Evolutionary conservation across 2,329 filamentous ascomycete species (phyloP).

Genomic region (Dendryphion nanum): DNA sequence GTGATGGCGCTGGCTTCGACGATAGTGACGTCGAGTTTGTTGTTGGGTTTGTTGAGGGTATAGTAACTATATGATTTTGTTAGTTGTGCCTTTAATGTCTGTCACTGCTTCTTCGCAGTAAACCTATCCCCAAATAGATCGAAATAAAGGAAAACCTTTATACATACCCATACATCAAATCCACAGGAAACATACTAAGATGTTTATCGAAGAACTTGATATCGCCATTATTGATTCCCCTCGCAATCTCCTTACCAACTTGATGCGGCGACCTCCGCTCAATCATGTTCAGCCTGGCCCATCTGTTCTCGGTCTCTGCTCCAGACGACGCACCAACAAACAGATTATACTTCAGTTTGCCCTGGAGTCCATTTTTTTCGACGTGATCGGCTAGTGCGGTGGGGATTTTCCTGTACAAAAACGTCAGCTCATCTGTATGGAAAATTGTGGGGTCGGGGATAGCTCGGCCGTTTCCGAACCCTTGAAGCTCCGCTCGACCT

Average conservation of each 20-base stretch:
- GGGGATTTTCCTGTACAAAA: slow-evolving; percentile 67
- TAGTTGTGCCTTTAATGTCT: too few species aligned
- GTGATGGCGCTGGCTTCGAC: slow-evolving; percentile 86
- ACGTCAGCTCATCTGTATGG: neutral
- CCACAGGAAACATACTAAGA: slow-evolving; percentile 85
- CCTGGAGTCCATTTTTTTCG: slow-evolving; percentile 80
- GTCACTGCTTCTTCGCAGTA: too few species aligned
- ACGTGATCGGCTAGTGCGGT: slow-evolving; percentile 84
- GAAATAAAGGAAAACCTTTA: slow-evolving; percentile 12
- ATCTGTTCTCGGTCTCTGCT: slow-evolving; percentile 86
- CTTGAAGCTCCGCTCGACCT: slow-evolving; percentile 1
- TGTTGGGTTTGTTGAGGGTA: slow-evolving; percentile 73
- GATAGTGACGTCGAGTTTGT: slow-evolving; percentile 77
- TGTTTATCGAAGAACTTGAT: slow-evolving; percentile 96
- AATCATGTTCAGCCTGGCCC: slow-evolving; percentile 89
- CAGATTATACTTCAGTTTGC: slow-evolving; percentile 79
- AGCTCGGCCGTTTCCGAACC: neutral
- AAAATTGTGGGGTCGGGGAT: neutral
- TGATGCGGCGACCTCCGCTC: slow-evolving; percentile 81
- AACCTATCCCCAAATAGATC: neutral
- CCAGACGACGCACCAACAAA: slow-evolving; percentile 90
- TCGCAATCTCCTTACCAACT: slow-evolving; percentile 85
- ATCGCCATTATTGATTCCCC: slow-evolving; percentile 83
- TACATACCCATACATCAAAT: slow-evolving; percentile 67
- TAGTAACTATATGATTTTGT: slow-evolving; percentile 61